Evolutionary conservation across 2,329 filamentous ascomycete species (phyloP).

Genomic region (Xylariaceae sp.): DNA sequence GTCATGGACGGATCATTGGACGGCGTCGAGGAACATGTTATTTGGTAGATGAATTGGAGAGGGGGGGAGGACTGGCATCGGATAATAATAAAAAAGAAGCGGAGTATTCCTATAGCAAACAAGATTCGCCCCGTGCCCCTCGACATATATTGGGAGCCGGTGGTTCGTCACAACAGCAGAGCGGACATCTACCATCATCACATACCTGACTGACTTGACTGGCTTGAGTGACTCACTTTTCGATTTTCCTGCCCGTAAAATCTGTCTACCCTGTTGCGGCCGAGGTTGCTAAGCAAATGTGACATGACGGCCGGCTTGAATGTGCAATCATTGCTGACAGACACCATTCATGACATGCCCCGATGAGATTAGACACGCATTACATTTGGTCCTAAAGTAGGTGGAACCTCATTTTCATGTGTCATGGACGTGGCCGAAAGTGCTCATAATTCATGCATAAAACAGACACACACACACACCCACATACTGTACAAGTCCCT

Average conservation of each 20-base stretch:
- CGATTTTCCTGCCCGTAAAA: conserved; percentile 9
- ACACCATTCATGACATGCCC: not conserved
- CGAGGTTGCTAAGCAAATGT: conserved; percentile 6
- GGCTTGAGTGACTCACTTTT: too few species aligned
- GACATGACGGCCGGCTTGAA: conserved; percentile 8
- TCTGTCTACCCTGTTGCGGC: not conserved
- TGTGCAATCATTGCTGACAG: conserved; percentile 3
- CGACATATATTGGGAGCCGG: conserved; percentile 11
- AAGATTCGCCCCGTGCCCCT: conserved; percentile 5
- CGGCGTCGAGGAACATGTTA: conserved; percentile 11
- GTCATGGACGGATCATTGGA: conserved; percentile 9
- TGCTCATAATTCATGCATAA: not conserved
- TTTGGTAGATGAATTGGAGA: conserved; percentile 8
- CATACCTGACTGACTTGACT: conserved; percentile 6
- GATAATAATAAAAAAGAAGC: conserved; percentile 6
- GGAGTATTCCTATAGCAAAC: conserved; percentile 6
- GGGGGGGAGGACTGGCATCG: conserved; percentile 14
- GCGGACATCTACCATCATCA: conserved; percentile 21
- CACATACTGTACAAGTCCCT: conserved; percentile 12
- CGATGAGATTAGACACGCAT: conserved; percentile 7
- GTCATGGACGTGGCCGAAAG: too few species aligned
- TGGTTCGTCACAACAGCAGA: conserved; percentile 10
- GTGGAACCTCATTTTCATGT: too few species aligned
- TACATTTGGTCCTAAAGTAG: not conserved
- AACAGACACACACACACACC: not conserved